Base-by-base conservation (phyloP, 1,139 yeast genomes). In the Yamadazyma spencermartinsiae region DNA sequence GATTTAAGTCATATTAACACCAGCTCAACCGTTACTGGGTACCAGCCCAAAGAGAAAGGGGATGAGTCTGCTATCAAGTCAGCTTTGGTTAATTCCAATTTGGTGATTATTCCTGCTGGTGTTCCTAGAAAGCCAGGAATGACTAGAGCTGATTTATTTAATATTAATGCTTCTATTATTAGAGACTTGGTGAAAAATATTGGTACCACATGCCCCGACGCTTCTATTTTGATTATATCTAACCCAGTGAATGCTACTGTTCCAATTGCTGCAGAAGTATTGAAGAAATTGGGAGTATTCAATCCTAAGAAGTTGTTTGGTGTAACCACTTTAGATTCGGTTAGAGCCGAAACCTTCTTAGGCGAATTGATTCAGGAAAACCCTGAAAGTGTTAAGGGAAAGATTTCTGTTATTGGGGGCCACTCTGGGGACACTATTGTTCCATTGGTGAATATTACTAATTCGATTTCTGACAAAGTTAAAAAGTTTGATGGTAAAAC, bases 71-170 rank as follows among this genome's bases (percentile, higher is more conserved):
- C 81, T 23, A 62, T 79, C 34, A 61, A 54, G 11, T 56, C 60
- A 13, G 84, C 88, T 0, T 67, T 83, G 45, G 60, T 57, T 29
- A 80, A 74, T 13, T 61, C 85, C 3, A 77, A 80, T 43, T 62
- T 83, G 44, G 87, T 82, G 19, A 65, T 82, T 31, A 81, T 82
- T 39, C 88, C 89, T n/a, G 89, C 89, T n/a, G 90, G 89, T 39
- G 82, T 83, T 12, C 88, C 89, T 36, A 74, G 89, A 60, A 82
- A 82, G 55, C 88, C 89, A 11, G 89, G 89, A 15, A 82, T 82
- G 88, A 80, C 88, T 20, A 72, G 90, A 56, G 87, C 83, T 45
- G 89, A 83, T 58, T 70, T 83, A 52, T 83, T 83, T 65, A 81
- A 80, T 55, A 80, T 82, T 57, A 83, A 83, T 60, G 89, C 88